These are phyloP conservation scores for Leccinum subatratum DNA, from an alignment of 1,284 basidiomycete species.

Conservation along the genomic window DNA sequence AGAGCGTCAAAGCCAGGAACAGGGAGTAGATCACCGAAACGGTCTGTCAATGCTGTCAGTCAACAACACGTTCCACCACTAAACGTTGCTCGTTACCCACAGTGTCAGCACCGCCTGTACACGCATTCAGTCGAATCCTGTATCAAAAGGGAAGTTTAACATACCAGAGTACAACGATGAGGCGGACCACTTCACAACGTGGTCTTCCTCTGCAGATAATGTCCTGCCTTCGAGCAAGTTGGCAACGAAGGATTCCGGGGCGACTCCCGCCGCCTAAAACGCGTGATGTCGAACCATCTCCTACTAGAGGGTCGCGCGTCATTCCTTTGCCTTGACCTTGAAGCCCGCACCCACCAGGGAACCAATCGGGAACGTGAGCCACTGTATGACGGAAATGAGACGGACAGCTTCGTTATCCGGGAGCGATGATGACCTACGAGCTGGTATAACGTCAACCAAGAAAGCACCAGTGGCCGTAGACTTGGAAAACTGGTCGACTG, in stretches of 20 bases:
- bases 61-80: slow-evolving; percentile 26
- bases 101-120: slow-evolving; percentile 43
- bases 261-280: slow-evolving; percentile 47
- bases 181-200: slow-evolving; percentile 56
- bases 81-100: slow-evolving; percentile 25
- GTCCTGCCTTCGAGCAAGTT: slow-evolving; percentile 45
- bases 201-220: slow-evolving; percentile 46
- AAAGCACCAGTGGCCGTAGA: slow-evolving; percentile 56
- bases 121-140: slow-evolving; percentile 2
- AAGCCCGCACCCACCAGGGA: slow-evolving; percentile 64
- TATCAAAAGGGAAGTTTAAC: slow-evolving; percentile 4
- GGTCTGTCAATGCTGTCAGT: slow-evolving; percentile 30
- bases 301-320: slow-evolving; percentile 42
- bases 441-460: slow-evolving; percentile 55
- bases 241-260: slow-evolving; percentile 48
- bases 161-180: slow-evolving; percentile 57
- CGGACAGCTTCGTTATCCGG: slow-evolving; percentile 2
- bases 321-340: slow-evolving; percentile 47
- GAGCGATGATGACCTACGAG: slow-evolving; percentile 36
- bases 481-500: slow-evolving; percentile 55
- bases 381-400: slow-evolving; percentile 37
- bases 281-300: slow-evolving; percentile 41
- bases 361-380: slow-evolving; percentile 56
- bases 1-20: slow-evolving; percentile 36
- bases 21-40: slow-evolving; percentile 40